A percentile compares a stretch with the other conserved stretches of the same genome.
Conservation (phyloP, 768 basidiomycete species). For the Rhodocollybia butyracea region DNA sequence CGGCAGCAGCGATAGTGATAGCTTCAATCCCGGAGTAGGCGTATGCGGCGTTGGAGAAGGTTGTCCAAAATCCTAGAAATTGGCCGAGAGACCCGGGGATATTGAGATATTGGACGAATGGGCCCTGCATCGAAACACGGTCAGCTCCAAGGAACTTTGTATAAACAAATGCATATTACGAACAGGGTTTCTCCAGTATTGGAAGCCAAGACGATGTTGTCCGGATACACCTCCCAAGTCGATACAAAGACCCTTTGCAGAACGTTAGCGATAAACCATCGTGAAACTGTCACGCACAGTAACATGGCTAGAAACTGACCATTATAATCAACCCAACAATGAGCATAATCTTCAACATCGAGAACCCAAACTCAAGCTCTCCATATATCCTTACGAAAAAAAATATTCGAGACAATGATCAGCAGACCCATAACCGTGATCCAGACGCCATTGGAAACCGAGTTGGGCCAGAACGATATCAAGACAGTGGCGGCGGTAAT, state of each 20-base stretch:
- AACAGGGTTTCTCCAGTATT: constrained; percentile 39
- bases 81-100: constrained; percentile 26
- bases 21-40: constrained; percentile 63
- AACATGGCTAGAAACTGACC: constrained; percentile 15
- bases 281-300: not conserved
- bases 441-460: constrained; percentile 10
- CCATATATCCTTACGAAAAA: constrained; percentile 46
- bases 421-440: constrained; percentile 8
- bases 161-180: not conserved
- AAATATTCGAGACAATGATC: constrained; percentile 26
- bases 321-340: constrained; percentile 32
- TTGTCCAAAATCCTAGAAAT: constrained; percentile 45
- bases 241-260: constrained; percentile 40
- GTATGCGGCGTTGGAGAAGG: constrained; percentile 37
- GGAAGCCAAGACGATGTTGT: constrained; percentile 40
- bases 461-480: constrained; percentile 41
- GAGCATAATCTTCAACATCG: constrained; percentile 42
- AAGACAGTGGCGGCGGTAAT: constrained; percentile 51
- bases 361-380: constrained; percentile 56
- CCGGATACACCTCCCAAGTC: constrained; percentile 51
- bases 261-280: not conserved
- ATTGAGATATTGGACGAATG: constrained; percentile 11
- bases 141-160: no score
- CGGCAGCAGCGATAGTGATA: constrained; percentile 41
- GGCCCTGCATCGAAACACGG: not conserved